Conservation (phyloP, 139 green algal species). For the Coelastrella sp. region DNA sequence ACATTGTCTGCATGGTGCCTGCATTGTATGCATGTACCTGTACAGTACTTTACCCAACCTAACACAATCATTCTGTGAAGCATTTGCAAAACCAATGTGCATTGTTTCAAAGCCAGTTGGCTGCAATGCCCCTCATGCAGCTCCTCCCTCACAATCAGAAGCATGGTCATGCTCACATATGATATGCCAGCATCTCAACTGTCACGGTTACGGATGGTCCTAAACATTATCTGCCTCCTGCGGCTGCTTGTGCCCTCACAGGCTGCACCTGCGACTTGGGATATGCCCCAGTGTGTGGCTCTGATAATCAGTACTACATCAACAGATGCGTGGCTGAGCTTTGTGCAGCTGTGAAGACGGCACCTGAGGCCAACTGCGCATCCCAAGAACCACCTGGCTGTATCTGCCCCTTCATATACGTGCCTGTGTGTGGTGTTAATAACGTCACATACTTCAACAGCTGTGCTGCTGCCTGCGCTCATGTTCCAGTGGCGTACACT, state of each 20-base stretch:
- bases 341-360: neutral
- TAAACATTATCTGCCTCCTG: neutral
- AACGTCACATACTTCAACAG: constrained; percentile 51
- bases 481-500: neutral
- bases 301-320: neutral
- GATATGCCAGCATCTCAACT: too few species aligned
- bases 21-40: too few species aligned
- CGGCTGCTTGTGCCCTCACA: neutral
- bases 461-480: constrained; percentile 40
- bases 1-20: too few species aligned
- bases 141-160: too few species aligned
- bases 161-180: too few species aligned
- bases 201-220: too few species aligned
- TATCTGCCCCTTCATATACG: constrained; percentile 11
- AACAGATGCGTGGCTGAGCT: neutral
- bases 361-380: neutral
- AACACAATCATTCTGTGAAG: too few species aligned
- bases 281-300: neutral
- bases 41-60: too few species aligned
- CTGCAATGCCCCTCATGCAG: too few species aligned
- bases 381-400: neutral
- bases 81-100: too few species aligned
- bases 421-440: constrained; percentile 51
- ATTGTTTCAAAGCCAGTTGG: too few species aligned
- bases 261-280: neutral